These are phyloP conservation scores for Glycine tomentella DNA, from an alignment of 306 rosid genomes.

Conservation along the genomic window DNA sequence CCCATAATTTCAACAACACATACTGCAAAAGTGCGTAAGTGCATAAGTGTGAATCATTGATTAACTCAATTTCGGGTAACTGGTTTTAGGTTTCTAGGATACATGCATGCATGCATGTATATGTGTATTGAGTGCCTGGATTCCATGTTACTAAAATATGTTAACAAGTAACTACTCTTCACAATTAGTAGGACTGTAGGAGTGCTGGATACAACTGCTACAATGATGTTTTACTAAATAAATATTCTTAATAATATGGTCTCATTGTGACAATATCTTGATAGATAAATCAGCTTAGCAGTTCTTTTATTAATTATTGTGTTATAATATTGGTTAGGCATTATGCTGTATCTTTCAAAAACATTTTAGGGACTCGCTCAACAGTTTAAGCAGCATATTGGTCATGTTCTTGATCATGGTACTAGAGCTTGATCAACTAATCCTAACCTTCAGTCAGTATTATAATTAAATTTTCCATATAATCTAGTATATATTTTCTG, in stretches of 20 bases:
- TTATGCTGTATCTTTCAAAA: not conserved
- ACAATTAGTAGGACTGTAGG: not conserved
- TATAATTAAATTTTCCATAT: not conserved
- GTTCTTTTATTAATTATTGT: not conserved
- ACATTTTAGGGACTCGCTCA: not conserved
- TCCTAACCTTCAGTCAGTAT: not conserved
- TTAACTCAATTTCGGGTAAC: not conserved
- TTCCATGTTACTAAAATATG: not conserved
- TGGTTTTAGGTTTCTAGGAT: not conserved
- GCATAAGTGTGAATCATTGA: not conserved
- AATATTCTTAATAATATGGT: not conserved
- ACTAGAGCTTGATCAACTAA: not conserved
- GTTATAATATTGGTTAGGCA: not conserved
- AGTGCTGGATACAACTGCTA: not conserved
- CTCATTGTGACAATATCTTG: not conserved
- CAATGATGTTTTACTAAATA: not conserved
- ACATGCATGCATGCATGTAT: not conserved
- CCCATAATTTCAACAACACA: not conserved
- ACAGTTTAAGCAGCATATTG: not conserved
- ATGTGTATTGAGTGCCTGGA: not conserved
- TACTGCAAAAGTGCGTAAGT: not conserved
- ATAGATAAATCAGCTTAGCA: not conserved
- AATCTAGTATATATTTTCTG: not conserved
- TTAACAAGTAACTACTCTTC: not conserved
- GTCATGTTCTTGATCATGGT: not conserved